Evolutionary conservation across 2,329 filamentous ascomycete species (phyloP), one percentile per base, ranked within the genome.

Genomic region (Arthroderma sp.): DNA sequence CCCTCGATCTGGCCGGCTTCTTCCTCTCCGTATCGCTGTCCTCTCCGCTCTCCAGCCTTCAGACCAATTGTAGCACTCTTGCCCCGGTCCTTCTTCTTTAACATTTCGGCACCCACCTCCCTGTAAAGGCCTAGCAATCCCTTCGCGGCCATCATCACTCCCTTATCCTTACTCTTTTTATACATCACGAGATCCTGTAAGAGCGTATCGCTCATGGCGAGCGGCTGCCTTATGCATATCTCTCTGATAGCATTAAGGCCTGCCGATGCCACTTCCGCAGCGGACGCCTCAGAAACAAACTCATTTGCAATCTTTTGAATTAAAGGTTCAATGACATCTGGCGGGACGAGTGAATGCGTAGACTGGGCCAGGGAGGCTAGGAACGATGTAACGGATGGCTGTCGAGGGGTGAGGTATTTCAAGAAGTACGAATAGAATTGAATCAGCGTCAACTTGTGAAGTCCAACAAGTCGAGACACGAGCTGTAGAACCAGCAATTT

Each of bases 71-170:
- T 79, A 8, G 91, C 91, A 43, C 87, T 80, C 69, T 94, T 94
- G 56, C 91, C 91, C 55, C 91, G 78, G 60, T 95, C 91, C 57
- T 83, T 79, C 71, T 86, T 93, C 64, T 82, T 83, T 48, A 98
- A 69, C 67, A 96, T 76, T 53, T 94, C 85, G 0, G 91, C 85
- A 32, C 83, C 87, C 9, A 94, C 83, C 58, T 96, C 88, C 53
- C 91, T 75, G 69, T 94, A 98, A 4, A 98, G 72, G 27, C 85
- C 86, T 36, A 98, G 71, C 5, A 98, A 70, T 51, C 91, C 89
- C 62, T 91, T 89, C 9, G 89, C 87, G 5, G 91, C 91, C 91
- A 98, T 96, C 77, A 94, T 88, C n/a, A 91, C 85, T 48, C 89
- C 88, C 70, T 96, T 98, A 60, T 98, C 91, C 61, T 98, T 98